phyloP scores from a whole-genome alignment of 2,329 filamentous ascomycete genomes.

The Xylogone sp. region DNA sequence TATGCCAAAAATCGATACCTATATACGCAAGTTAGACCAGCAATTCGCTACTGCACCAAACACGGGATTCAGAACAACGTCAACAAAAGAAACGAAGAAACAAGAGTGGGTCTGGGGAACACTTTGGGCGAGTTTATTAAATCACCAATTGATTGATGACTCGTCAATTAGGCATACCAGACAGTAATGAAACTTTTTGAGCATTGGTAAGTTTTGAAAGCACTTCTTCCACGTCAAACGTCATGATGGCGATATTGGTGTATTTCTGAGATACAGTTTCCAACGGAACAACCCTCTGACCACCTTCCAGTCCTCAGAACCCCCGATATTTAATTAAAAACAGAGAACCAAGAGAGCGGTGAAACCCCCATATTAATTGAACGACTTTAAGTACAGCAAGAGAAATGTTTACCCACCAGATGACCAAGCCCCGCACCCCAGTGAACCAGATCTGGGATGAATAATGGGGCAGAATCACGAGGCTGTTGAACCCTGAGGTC shows the following conservation, averaged over 20 bases:
- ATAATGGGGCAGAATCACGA: neutral
- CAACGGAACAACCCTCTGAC: neutral
- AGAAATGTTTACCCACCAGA: neutral
- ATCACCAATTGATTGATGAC: neutral
- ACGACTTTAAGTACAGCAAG: neutral
- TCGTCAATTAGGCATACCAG: slow-evolving; percentile 31
- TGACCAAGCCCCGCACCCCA: neutral
- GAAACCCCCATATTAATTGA: neutral
- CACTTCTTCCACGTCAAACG: slow-evolving; percentile 48
- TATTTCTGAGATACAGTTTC: neutral
- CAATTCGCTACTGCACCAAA: neutral
- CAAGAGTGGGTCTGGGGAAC: neutral
- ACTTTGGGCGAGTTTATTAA: slow-evolving; percentile 3
- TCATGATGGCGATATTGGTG: slow-evolving; percentile 34
- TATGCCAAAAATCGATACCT: slow-evolving; percentile 70
- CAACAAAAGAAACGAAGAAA: too few relatives aligned
- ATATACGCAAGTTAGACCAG: neutral
- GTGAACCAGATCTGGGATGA: neutral
- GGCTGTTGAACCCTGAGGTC: neutral
- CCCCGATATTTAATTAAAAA: neutral
- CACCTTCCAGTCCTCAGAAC: too few relatives aligned
- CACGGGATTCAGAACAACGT: neutral
- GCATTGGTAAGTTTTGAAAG: slow-evolving; percentile 46
- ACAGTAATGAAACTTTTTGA: slow-evolving; percentile 49
- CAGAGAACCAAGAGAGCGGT: neutral